These are phyloP conservation scores for Dianthus caryophyllus DNA, from an alignment of 148 eudicot species.

Conservation along the genomic window DNA sequence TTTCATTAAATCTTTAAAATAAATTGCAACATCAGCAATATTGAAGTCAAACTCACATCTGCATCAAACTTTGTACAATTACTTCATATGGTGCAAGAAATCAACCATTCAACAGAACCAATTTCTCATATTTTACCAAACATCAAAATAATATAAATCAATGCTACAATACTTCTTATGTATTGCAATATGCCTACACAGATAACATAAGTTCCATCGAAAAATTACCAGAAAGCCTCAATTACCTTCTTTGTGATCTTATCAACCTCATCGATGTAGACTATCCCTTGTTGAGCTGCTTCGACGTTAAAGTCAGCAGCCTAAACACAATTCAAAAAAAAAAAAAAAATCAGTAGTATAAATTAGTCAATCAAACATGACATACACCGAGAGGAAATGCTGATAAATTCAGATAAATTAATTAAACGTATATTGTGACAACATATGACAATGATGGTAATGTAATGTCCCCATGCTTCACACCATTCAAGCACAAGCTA, in stretches of 20 bases:
- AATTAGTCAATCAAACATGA: slow-evolving; percentile 8
- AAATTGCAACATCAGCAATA: neutral
- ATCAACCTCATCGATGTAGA: slow-evolving; percentile 98
- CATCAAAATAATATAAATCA: neutral
- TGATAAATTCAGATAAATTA: neutral
- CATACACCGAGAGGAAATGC: neutral
- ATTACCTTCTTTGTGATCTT: slow-evolving; percentile 95
- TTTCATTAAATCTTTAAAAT: neutral
- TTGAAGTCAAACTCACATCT: neutral
- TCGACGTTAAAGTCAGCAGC: slow-evolving; percentile 92
- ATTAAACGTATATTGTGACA: neutral
- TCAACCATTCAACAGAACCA: neutral
- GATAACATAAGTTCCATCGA: neutral
- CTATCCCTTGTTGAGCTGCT: slow-evolving; percentile 99
- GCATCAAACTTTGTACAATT: neutral
- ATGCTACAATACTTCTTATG: neutral
- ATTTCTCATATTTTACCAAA: neutral
- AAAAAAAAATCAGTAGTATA: neutral
- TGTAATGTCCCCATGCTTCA: neutral
- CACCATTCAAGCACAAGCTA: neutral
- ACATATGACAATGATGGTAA: neutral
- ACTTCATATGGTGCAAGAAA: neutral
- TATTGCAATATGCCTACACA: neutral
- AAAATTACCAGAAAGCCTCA: neutral
- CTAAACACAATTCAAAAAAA: slow-evolving; percentile 29